Evolutionary conservation across 2,329 filamentous ascomycete species (phyloP), one percentile per base, ranked within the genome.

Genomic region (Pseudovirgaria hyperparasitica): DNA sequence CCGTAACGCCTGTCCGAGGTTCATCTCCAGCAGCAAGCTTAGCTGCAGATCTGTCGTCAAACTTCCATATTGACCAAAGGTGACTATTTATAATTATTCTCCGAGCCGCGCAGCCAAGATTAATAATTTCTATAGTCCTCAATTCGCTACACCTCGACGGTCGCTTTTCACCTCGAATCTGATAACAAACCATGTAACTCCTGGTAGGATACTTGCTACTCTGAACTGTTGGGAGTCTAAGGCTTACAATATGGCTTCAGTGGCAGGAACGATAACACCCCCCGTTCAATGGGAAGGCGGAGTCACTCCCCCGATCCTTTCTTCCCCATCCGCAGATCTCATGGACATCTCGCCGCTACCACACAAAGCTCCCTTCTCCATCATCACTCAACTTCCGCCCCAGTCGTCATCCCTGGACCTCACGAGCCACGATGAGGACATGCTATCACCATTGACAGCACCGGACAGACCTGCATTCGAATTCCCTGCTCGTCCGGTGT

Each of bases 31-130:
- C 85, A 19, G 76, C 84, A 27, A 92, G 82, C 48, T 63, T 98
- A 41, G 87, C 86, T 22, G 86, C 85, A 35, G 90, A 98, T 58
- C 68, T 96, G 43, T 94, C 86, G 32, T 85, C 93, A 52, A 98
- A 96, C 63, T 92, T 96, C 53, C 81, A 87, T 51, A 81, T 96
- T 52, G 86, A 94, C 57, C 84, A 79, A 48, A 94, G 86, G 87
- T 94, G 65, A 41, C 69, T n/a, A n/a, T n/a, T n/a, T 13, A 9
- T 6, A 16, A 33, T 42, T 41, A 45, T 44, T 48, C 41, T 40
- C 42, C 42, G 40, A 37, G n/a, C n/a, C n/a, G n/a, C n/a, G n/a
- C 35, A 36, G 31, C 32, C 22, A 25, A 29, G 35, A 32, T 45
- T 67, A 41, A 67, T 52, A 39, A 43, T 52, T 40, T 46, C 39